Conservation (phyloP, 352 stramenopile species). For the Thalassiosira exigua region DNA sequence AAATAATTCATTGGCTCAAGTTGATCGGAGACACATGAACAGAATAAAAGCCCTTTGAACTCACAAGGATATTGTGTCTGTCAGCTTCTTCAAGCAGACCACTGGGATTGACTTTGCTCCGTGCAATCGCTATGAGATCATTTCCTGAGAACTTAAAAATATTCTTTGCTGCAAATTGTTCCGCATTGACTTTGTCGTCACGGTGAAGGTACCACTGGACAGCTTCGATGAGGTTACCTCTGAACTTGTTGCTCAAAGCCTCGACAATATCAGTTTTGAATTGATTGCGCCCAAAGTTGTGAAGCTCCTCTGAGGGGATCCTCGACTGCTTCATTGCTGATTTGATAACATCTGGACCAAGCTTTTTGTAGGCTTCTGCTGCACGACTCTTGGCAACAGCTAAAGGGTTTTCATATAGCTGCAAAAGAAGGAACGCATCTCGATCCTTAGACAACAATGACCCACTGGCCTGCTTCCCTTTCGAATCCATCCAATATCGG, state of each 20-base stretch:
- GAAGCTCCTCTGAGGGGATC: slow-evolving; percentile 21
- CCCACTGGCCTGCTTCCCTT: slow-evolving; percentile 10
- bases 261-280: slow-evolving; percentile 32
- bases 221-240: slow-evolving; percentile 31
- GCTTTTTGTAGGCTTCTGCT: slow-evolving; percentile 15
- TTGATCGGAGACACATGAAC: not conserved
- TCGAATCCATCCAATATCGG: slow-evolving; percentile 9
- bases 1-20: not conserved
- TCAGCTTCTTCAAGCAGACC: slow-evolving; percentile 29
- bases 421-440: slow-evolving; percentile 31
- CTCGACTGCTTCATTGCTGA: slow-evolving; percentile 23
- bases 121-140: slow-evolving; percentile 20
- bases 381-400: slow-evolving; percentile 1
- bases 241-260: slow-evolving; percentile 30
- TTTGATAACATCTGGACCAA: slow-evolving; percentile 28
- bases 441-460: slow-evolving; percentile 5
- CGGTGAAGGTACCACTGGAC: slow-evolving; percentile 28
- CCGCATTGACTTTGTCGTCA: slow-evolving; percentile 25
- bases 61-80: slow-evolving; percentile 1
- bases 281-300: slow-evolving; percentile 23
- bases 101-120: slow-evolving; percentile 20
- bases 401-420: slow-evolving; percentile 30
- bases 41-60: not conserved
- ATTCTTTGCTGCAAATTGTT: slow-evolving; percentile 18
- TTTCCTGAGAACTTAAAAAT: slow-evolving; percentile 12